Conservation (phyloP, 768 basidiomycete species). For the Leccinum fibrillosum region DNA sequence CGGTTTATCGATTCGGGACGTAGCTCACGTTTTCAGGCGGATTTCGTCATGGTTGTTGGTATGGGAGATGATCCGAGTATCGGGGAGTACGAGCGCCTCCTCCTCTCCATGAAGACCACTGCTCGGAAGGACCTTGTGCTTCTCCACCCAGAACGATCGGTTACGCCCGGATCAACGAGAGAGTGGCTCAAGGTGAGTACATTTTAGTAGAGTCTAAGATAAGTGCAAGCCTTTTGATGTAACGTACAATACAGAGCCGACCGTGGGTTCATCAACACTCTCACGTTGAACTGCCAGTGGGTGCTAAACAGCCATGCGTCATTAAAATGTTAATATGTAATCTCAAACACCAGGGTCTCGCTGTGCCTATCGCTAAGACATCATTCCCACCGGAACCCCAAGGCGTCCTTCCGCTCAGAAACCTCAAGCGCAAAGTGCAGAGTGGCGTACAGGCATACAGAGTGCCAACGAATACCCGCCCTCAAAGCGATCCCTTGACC, state of each 20-base stretch:
- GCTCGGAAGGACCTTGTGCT: conserved; percentile 97
- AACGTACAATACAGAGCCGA: conserved; percentile 56
- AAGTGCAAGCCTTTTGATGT: conserved; percentile 1
- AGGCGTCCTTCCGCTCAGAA: conserved; percentile 84
- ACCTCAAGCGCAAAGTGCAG: conserved; percentile 90
- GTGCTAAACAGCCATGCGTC: conserved; percentile 18
- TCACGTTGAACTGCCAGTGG: conserved; percentile 85
- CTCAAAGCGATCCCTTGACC: conserved; percentile 74
- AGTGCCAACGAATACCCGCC: conserved; percentile 54
- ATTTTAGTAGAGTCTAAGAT: background rate
- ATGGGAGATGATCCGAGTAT: conserved; percentile 89
- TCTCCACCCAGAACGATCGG: conserved; percentile 87
- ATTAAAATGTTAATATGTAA: conserved; percentile 2
- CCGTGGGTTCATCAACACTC: conserved; percentile 97
- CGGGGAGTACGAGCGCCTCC: conserved; percentile 91
- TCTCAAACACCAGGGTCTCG: conserved; percentile 56
- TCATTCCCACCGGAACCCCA: conserved; percentile 75
- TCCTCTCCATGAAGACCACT: conserved; percentile 95
- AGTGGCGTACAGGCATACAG: conserved; percentile 87
- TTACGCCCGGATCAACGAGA: conserved; percentile 86
- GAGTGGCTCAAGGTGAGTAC: conserved; percentile 86
- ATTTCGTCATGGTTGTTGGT: conserved; percentile 91
- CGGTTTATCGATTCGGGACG: background rate
- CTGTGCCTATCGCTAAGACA: conserved; percentile 60
- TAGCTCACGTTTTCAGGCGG: conserved; percentile 51